Percentiles rank a stretch among this genome's conserved stretches.
Evolutionary conservation across 176 grass and related monocot genomes (phyloP).

Genomic region (Triticum aestivum): DNA sequence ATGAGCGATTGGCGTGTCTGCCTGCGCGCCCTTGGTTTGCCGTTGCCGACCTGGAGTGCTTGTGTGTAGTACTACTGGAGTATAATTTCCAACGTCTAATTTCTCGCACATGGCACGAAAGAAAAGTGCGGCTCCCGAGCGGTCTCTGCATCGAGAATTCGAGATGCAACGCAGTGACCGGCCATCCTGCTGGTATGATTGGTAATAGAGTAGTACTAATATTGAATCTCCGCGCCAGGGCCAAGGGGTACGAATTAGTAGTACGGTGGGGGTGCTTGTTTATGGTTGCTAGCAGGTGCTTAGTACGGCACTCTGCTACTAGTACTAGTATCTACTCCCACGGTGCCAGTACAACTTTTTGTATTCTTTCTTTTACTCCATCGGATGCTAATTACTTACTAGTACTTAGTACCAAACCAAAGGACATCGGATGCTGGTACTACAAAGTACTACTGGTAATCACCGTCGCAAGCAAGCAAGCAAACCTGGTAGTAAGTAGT

Average conservation of each 20-base stretch:
- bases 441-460: no score
- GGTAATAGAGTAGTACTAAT: neutral
- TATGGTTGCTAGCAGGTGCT: neutral
- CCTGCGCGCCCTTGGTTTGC: neutral
- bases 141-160: slow-evolving; percentile 1
- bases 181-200: slow-evolving; percentile 6
- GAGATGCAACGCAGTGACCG: slow-evolving; percentile 13
- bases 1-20: neutral
- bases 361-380: neutral
- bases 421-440: neutral
- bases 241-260: neutral
- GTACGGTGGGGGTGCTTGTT: neutral
- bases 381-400: neutral
- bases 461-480: no score
- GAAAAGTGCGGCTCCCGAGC: neutral
- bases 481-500: no score
- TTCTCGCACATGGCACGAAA: slow-evolving; percentile 19
- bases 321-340: no score
- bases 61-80: neutral
- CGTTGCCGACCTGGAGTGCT: slow-evolving; percentile 24
- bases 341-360: neutral
- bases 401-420: no score
- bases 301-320: neutral
- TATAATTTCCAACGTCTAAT: neutral
- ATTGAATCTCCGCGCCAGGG: neutral